These are phyloP conservation scores for Canavalia gladiata DNA, from an alignment of 306 rosid species.

Conservation along the genomic window DNA sequence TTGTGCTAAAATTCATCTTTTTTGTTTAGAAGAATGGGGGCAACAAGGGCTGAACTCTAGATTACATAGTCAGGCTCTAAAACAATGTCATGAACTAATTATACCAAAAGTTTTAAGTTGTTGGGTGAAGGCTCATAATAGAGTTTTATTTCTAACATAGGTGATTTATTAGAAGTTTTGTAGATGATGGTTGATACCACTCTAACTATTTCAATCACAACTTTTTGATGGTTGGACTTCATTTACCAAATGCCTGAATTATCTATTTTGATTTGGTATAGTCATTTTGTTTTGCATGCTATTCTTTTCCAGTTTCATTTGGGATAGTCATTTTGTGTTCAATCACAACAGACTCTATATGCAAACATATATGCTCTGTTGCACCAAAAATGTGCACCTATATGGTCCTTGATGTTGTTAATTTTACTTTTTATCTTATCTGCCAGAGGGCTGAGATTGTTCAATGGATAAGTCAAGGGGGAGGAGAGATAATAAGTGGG, in stretches of 20 bases:
- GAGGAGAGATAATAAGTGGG: slow-evolving; percentile 73
- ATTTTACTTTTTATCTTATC: slow-evolving; percentile 48
- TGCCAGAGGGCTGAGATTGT: slow-evolving; percentile 82
- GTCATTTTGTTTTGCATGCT: slow-evolving; percentile 17
- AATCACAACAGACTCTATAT: slow-evolving; percentile 10
- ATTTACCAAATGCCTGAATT: background rate
- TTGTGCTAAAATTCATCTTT: background rate
- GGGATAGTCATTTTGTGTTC: too few species aligned
- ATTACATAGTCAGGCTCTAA: background rate
- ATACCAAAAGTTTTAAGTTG: background rate
- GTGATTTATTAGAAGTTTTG: slow-evolving; percentile 2
- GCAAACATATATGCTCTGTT: background rate
- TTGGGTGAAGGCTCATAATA: background rate
- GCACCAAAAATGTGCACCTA: background rate
- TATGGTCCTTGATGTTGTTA: slow-evolving; percentile 25
- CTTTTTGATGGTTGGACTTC: slow-evolving; percentile 6
- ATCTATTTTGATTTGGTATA: slow-evolving; percentile 16
- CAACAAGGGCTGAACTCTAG: background rate
- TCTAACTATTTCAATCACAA: background rate
- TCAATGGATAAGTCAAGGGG: slow-evolving; percentile 91
- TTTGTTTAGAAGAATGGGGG: background rate
- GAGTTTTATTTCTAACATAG: background rate
- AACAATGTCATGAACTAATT: background rate
- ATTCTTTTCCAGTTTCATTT: background rate
- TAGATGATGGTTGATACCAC: slow-evolving; percentile 11